Conservation (phyloP, 805 yeast genomes). For the Pichia membranifaciens region DNA sequence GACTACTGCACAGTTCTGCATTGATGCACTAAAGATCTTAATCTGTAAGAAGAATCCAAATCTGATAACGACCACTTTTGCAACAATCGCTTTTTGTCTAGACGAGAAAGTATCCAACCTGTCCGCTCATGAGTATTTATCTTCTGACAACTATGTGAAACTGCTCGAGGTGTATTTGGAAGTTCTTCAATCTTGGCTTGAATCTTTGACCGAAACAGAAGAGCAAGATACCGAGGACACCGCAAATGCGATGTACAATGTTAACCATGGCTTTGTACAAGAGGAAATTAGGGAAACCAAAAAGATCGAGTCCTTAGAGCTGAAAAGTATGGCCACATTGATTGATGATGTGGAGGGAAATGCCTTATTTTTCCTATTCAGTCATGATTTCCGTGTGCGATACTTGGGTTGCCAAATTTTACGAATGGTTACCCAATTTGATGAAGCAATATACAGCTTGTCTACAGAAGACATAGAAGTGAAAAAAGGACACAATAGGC, state of each 20-base stretch:
- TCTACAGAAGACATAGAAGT: slow-evolving; percentile 20
- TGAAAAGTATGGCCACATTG: slow-evolving; percentile 74
- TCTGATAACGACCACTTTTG: slow-evolving; percentile 64
- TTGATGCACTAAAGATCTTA: slow-evolving; percentile 55
- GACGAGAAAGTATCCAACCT: slow-evolving; percentile 59
- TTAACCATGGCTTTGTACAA: slow-evolving; percentile 30
- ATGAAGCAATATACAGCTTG: slow-evolving; percentile 63
- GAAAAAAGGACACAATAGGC: slow-evolving; percentile 42
- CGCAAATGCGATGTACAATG: slow-evolving; percentile 31
- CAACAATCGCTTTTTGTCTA: slow-evolving; percentile 70
- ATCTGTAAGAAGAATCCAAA: slow-evolving; percentile 68
- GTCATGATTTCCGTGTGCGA: slow-evolving; percentile 75
- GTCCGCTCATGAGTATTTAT: slow-evolving; percentile 53
- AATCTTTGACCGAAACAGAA: slow-evolving; percentile 43
- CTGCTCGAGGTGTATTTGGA: slow-evolving; percentile 71
- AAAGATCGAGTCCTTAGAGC: slow-evolving; percentile 59
- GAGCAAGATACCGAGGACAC: slow-evolving; percentile 24
- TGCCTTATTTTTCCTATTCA: slow-evolving; percentile 85
- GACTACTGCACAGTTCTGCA: slow-evolving; percentile 58
- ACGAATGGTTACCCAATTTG: slow-evolving; percentile 78
- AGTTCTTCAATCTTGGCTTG: slow-evolving; percentile 75
- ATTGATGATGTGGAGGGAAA: slow-evolving; percentile 96
- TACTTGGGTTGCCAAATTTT: slow-evolving; percentile 70
- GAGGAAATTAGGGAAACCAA: slow-evolving; percentile 39
- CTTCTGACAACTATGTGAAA: slow-evolving; percentile 54